These are phyloP conservation scores for Cornus suecica DNA, from an alignment of 148 eudicot species.

Conservation along the genomic window DNA sequence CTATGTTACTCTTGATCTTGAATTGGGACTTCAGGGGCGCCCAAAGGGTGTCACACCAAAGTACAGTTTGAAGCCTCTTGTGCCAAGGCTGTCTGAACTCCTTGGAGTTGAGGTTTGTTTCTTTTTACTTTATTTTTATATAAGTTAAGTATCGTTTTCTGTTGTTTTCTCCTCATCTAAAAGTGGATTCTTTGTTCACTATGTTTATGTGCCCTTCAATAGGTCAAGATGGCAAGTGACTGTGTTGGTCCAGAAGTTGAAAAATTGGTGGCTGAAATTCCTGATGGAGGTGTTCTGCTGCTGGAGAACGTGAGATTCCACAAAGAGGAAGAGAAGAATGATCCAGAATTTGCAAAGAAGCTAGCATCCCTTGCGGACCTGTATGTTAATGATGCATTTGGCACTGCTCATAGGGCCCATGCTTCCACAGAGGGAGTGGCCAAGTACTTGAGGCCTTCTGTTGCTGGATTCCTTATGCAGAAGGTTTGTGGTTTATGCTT, in stretches of 20 bases:
- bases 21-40: conserved; percentile 47
- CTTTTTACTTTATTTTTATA: not conserved
- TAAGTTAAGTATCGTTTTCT: not conserved
- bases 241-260: conserved; percentile 82
- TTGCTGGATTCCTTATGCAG: conserved; percentile 86
- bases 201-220: not conserved
- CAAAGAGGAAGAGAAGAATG: conserved; percentile 94
- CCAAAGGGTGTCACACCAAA: conserved; percentile 83
- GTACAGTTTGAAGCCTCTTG: conserved; percentile 71
- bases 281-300: conserved; percentile 79
- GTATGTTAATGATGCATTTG: conserved; percentile 88
- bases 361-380: conserved; percentile 83
- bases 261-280: conserved; percentile 58
- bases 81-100: conserved; percentile 70
- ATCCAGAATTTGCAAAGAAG: conserved; percentile 76
- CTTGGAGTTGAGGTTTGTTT: conserved; percentile 53
- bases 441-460: conserved; percentile 77
- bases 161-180: not conserved
- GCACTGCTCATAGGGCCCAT: conserved; percentile 83
- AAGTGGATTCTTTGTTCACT: not conserved
- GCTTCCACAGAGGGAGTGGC: conserved; percentile 85
- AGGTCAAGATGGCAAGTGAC: conserved; percentile 81
- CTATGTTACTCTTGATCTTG: not conserved
- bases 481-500: conserved; percentile 40
- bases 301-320: conserved; percentile 83